Evolutionary conservation across 768 basidiomycete genomes (phyloP), one percentile per base, ranked within the genome.

Genomic region (Suillus weaverae): DNA sequence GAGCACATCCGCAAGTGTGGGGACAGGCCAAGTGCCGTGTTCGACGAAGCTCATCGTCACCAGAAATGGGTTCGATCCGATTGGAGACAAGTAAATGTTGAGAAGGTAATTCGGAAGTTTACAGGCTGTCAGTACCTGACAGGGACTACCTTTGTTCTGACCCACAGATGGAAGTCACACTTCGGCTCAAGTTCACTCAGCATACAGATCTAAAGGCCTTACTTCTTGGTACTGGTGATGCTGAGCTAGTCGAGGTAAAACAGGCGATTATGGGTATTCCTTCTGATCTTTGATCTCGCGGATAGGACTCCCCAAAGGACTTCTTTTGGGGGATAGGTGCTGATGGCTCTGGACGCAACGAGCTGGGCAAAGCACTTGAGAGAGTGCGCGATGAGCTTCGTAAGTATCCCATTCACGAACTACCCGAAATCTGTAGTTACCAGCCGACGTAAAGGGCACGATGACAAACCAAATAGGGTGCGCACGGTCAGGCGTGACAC

Each of bases 271-370:
- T 11, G 66, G 41, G 39, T 53, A 60, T 30, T 62, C 36, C 39
- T 50, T 50, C 6, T 8, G 48, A 50, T 50, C 14, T 16, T 60
- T 61, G 26, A n/a, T 36, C 20, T 32, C 32, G 38, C 4, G 30
- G 11, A 36, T 67, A 90, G 89, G 84, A 89, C 70, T 90, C 89
- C n/a, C 86, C 87, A 64, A 88, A 86, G 67, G 90, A 92, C 73
- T 80, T 88, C 46, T 91, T 91, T 75, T 92, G 90, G 89, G 90
- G 90, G n/a, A 75, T 86, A 66, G 90, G 90, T 6, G 79, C 83
- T 44, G 87, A 92, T 72, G 78, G 82, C 33, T 77, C 81, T 69
- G 90, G 90, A 26, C 84, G 86, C 46, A 92, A 92, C 67, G 89
- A 92, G 73, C 84, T 92, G 38, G 91, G 90, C 48, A 89, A 87